Evolutionary conservation across 768 basidiomycete species (phyloP).

Genomic region (Serendipita sp.): DNA sequence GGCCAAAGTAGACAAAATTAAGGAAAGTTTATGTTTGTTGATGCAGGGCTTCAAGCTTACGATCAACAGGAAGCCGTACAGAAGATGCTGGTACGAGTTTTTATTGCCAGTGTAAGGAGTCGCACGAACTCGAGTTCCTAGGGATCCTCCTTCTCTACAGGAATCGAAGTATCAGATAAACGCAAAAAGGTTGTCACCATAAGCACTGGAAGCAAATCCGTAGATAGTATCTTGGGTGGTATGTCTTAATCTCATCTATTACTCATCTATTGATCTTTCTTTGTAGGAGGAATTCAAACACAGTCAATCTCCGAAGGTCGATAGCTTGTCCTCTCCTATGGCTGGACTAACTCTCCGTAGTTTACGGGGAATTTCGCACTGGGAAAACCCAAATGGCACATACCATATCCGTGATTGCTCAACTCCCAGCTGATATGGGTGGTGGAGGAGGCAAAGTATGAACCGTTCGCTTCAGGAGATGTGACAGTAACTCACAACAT

Average conservation of each 20-base stretch:
- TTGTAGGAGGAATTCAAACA: constrained; percentile 67
- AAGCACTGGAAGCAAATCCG: constrained; percentile 85
- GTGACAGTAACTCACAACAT: neutral
- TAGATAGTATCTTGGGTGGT: constrained; percentile 83
- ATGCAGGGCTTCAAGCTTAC: neutral
- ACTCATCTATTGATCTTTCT: neutral
- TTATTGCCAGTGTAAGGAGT: neutral
- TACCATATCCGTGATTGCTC: constrained; percentile 82
- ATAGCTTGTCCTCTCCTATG: neutral
- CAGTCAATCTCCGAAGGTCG: constrained; percentile 86
- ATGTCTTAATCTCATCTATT: constrained; percentile 11
- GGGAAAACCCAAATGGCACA: constrained; percentile 94
- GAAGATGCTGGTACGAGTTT: constrained; percentile 53
- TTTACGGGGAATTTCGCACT: constrained; percentile 91
- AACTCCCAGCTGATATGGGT: constrained; percentile 77
- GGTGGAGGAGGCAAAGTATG: constrained; percentile 76
- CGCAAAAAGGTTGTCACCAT: constrained; percentile 65
- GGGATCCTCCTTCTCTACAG: constrained; percentile 87
- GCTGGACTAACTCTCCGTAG: constrained; percentile 22
- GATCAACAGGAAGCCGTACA: constrained; percentile 63
- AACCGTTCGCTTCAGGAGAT: neutral
- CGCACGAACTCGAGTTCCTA: constrained; percentile 16
- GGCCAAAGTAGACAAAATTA: constrained; percentile 95
- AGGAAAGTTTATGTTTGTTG: constrained; percentile 27
- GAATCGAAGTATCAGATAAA: constrained; percentile 77